Base-by-base conservation (phyloP, 345 rosid species). In the Noccaea bulbosa region DNA sequence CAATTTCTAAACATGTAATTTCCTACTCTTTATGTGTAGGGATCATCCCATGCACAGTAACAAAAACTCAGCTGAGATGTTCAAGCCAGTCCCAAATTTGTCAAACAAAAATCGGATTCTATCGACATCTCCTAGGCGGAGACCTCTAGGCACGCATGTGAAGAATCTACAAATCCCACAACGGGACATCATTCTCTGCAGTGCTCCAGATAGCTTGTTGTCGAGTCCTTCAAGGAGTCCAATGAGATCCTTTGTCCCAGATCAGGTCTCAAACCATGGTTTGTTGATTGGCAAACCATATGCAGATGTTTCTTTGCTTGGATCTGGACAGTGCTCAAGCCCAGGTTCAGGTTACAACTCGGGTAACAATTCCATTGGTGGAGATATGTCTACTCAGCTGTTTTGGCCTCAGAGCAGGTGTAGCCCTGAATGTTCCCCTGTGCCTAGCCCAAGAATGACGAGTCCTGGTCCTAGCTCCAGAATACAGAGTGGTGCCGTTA, bases 221-320 rank as follows among this genome's bases (percentile, higher is more conserved):
- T 94, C 99, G 51, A 94, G 99, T 85, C 99, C 99, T 77, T 91
- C 98, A 9, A 84, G 98, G 84, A 94, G 99, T 79, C 99, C 99
- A 60, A 71, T 86, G 79, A 84, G 96, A 78, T 84, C 85, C 3
- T 84, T 81, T 74, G 83, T 90, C 48, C 67, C 80, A 2, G 99
- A 94, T 62, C 97, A 84, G 62, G 80, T 77, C 58, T 64, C 86
- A 63, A 87, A 86, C 83, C 76, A 87, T 69, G 89, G 87, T 53
- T 77, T 87, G 38, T 86, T 88, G 82, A 77, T 80, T 3, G 93
- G 91, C 70, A 93, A 83, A 73, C 90, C 87, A 47, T 88, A 78
- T 81, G 11, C 91, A 37, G 98, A 93, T 76, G 80, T 90, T 46
- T 78, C 82, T n/a, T 80, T 92, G 38, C 79, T 83, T 54, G 92